These are phyloP conservation scores for Fusarium temperatum DNA, from an alignment of 2,329 filamentous ascomycete species.

Conservation along the genomic window DNA sequence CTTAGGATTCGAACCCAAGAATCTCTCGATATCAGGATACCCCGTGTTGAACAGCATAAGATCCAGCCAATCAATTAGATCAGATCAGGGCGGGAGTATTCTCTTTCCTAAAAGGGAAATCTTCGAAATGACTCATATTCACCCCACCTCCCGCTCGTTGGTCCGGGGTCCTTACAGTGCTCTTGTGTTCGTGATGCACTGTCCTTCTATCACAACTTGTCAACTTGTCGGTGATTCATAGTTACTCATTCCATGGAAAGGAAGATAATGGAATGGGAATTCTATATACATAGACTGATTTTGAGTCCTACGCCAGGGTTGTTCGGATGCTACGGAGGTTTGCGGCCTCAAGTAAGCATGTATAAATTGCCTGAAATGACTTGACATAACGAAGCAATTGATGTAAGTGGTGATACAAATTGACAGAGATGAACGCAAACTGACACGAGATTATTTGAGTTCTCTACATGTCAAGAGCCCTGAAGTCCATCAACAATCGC, in stretches of 20 bases:
- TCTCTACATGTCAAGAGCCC: conserved; percentile 36
- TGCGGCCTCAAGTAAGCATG: neutral
- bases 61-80: neutral
- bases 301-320: neutral
- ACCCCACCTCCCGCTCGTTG: conserved; percentile 5
- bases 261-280: neutral
- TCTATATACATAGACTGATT: neutral
- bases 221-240: conserved; percentile 40
- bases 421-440: neutral
- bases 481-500: conserved; percentile 39
- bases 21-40: neutral
- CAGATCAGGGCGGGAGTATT: neutral
- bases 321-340: neutral
- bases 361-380: neutral
- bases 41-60: neutral
- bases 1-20: conserved; percentile 4
- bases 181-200: conserved; percentile 5
- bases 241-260: conserved; percentile 24
- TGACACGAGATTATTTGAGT: too few species aligned
- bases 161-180: conserved; percentile 9
- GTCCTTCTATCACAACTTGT: conserved; percentile 5
- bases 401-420: neutral
- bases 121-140: conserved; percentile 44
- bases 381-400: neutral
- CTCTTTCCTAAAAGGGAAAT: conserved; percentile 25